Conservation (phyloP, 345 rosid species). For the Camelina sativa region DNA sequence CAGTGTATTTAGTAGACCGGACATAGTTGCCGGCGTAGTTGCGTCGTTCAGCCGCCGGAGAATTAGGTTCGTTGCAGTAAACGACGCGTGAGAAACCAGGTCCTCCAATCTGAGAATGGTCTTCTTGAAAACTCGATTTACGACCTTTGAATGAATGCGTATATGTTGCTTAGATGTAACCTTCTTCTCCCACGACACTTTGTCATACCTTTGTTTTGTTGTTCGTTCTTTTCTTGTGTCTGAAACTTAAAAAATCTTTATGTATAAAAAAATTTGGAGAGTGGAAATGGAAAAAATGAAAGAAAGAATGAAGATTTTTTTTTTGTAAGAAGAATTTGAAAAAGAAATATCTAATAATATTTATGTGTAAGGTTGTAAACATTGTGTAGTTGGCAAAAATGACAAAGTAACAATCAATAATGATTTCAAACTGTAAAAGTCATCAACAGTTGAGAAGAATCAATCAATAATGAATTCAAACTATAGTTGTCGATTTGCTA, state of each 20-base stretch:
- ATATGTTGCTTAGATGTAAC: conserved; percentile 67
- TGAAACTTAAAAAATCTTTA: background rate
- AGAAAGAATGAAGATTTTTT: conserved; percentile 16
- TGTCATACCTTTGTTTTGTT: conserved; percentile 38
- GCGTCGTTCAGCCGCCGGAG: conserved; percentile 56
- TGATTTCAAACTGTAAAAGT: background rate
- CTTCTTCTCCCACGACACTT: conserved; percentile 52
- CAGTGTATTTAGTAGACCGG: conserved; percentile 82
- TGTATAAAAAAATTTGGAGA: background rate
- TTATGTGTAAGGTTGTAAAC: background rate
- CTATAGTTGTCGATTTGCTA: background rate
- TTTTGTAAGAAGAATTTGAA: background rate
- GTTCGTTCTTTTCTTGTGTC: conserved; percentile 22
- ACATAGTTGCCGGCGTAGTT: conserved; percentile 69
- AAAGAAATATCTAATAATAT: background rate
- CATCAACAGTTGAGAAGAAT: too few species aligned
- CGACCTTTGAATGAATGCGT: conserved; percentile 72
- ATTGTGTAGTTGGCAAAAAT: background rate
- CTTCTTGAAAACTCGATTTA: conserved; percentile 63
- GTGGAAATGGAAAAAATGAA: background rate
- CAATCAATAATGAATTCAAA: background rate
- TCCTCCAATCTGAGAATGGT: conserved; percentile 85
- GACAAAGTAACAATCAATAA: background rate
- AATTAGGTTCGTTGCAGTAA: conserved; percentile 75
- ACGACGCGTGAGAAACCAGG: conserved; percentile 92